These are phyloP conservation scores for Wallacemonas sp. DNA, from an alignment of 208 protist genomes.

Conservation along the genomic window DNA sequence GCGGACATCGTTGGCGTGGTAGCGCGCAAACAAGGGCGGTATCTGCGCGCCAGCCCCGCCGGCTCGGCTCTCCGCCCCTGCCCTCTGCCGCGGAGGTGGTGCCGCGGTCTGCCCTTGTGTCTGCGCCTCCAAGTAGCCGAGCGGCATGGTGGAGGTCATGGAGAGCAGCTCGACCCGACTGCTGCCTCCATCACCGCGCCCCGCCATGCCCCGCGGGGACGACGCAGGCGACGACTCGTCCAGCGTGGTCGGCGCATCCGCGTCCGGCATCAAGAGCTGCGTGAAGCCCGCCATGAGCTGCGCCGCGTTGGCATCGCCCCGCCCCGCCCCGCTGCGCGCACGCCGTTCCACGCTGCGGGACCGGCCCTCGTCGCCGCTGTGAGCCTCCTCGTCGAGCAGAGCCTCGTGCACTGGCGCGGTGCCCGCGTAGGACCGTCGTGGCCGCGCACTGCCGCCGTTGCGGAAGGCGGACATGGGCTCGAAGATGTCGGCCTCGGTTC, in stretches of 20 bases:
- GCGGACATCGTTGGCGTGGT: slow-evolving; percentile 19
- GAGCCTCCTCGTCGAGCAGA: not conserved
- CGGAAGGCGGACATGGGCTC: slow-evolving; percentile 6
- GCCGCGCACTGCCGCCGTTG: not conserved
- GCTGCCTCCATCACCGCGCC: slow-evolving; percentile 7
- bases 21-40: slow-evolving; percentile 9
- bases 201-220: not conserved
- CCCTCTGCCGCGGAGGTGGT: not conserved
- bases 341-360: too few species aligned
- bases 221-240: not conserved
- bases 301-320: too few species aligned
- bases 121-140: slow-evolving; percentile 3
- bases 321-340: too few species aligned
- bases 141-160: slow-evolving; percentile 24
- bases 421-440: not conserved
- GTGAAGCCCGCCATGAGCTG: slow-evolving; percentile 1
- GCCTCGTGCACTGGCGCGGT: not conserved
- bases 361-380: not conserved
- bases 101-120: not conserved
- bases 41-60: slow-evolving; percentile 10
- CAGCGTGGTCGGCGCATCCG: not conserved
- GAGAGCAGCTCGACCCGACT: slow-evolving; percentile 46
- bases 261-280: slow-evolving; percentile 1
- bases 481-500: slow-evolving; percentile 30
- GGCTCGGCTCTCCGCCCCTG: slow-evolving; percentile 21